Evolutionary conservation across 768 basidiomycete genomes (phyloP).

Genomic region (Cyathus striatus): DNA sequence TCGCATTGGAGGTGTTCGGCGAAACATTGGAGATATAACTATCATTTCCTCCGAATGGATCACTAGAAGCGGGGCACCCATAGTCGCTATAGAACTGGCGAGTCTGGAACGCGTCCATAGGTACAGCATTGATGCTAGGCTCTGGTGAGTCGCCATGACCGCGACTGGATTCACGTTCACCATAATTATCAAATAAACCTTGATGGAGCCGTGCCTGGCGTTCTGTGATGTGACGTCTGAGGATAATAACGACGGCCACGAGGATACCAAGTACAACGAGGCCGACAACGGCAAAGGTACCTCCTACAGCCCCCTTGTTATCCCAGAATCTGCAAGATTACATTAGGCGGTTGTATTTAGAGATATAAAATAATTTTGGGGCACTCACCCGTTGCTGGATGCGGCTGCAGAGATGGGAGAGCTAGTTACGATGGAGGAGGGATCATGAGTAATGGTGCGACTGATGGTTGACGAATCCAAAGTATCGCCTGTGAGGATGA

Average conservation of each 20-base stretch:
- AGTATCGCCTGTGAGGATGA: background rate
- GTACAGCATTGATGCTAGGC: constrained; percentile 19
- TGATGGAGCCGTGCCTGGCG: constrained; percentile 15
- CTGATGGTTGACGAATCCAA: background rate
- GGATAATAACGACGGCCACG: constrained; percentile 8
- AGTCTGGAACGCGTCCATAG: constrained; percentile 21
- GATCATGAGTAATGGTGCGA: background rate
- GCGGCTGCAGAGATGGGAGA: background rate
- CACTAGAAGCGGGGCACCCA: too few species aligned
- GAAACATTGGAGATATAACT: too few species aligned
- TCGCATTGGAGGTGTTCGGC: constrained; percentile 2
- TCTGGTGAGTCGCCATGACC: constrained; percentile 18
- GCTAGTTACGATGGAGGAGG: background rate
- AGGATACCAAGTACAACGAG: constrained; percentile 26
- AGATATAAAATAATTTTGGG: background rate
- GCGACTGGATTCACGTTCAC: constrained; percentile 10
- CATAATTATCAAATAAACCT: constrained; percentile 20
- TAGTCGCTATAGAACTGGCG: constrained; percentile 8
- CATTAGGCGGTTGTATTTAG: background rate
- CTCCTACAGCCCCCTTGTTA: constrained; percentile 41
- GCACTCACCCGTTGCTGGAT: background rate
- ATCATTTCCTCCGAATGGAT: too few species aligned
- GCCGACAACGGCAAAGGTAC: constrained; percentile 36
- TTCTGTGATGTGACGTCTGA: constrained; percentile 8
- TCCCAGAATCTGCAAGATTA: constrained; percentile 36